These are phyloP conservation scores for Candida montana DNA, from an alignment of 805 yeast species.

Conservation along the genomic window DNA sequence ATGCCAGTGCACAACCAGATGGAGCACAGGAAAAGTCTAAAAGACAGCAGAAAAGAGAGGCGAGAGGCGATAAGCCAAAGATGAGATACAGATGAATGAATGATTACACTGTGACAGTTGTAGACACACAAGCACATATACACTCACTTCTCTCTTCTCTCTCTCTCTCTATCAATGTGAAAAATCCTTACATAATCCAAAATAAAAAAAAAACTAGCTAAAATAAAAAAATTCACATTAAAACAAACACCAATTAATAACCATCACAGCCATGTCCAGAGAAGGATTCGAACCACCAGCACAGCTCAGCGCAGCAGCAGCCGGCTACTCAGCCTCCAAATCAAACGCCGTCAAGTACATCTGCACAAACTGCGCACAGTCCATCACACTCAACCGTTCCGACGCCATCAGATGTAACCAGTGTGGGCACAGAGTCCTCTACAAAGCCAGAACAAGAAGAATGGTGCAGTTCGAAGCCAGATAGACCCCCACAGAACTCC, in stretches of 20 bases:
- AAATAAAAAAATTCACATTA: neutral
- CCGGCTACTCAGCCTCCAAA: constrained; percentile 63
- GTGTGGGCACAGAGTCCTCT: constrained; percentile 96
- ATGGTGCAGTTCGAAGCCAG: constrained; percentile 89
- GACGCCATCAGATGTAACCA: constrained; percentile 98
- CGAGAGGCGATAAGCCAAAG: constrained; percentile 33
- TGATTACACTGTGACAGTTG: too few relatives aligned
- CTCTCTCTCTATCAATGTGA: neutral
- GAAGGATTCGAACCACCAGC: constrained; percentile 87
- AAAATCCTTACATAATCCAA: neutral
- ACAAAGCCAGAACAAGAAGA: constrained; percentile 96
- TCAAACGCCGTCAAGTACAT: constrained; percentile 86
- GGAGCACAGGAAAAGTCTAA: constrained; percentile 28
- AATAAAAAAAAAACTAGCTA: neutral
- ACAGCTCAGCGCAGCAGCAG: constrained; percentile 80
- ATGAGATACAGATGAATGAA: constrained; percentile 28
- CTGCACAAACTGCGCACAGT: constrained; percentile 94
- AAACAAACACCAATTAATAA: neutral
- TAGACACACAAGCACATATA: too few relatives aligned
- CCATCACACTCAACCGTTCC: constrained; percentile 79
- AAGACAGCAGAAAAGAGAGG: constrained; percentile 37
- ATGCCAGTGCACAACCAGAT: neutral
- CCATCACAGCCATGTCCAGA: constrained; percentile 40
- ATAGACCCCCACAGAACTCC: constrained; percentile 24
- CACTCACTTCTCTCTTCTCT: too few relatives aligned